Evolutionary conservation across 1,139 yeast species (phyloP), one percentile per base, ranked within the genome.

Genomic region (Kodamaea sp.): DNA sequence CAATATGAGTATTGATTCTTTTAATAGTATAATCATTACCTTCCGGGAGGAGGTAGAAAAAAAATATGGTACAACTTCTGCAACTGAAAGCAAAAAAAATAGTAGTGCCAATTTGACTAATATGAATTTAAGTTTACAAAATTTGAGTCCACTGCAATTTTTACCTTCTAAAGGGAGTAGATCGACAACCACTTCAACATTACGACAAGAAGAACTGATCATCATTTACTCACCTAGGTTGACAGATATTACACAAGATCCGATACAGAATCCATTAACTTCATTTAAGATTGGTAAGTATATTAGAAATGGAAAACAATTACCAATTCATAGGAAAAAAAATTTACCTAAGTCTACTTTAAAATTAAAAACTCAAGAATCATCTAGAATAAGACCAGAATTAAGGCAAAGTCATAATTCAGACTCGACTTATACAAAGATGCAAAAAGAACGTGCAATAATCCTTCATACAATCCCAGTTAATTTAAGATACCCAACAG

Each of bases 401-500:
- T 15, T 15, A 4, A 15, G 20, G 20, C 20, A 15, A 15, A 15
- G 20, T 4, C 20, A 15, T 15, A 15, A 15, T 15, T 15, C 20
- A 15, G 20, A 15, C 20, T 15, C 24, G 20, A 35, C 25, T 24
- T 31, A 5, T 33, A 30, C 20, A 15, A 15, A 15, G 20, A 15
- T 15, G 20, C 36, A 34, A 26, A 40, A 29, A 34, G 42, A 43
- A 7, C 32, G 36, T 5, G 32, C 38, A 24, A 32, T 45, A 4
- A 33, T 43, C 4, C 44, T 39, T 5, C 54, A 52, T 31, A 55
- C 60, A 2, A 49, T 65, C 15, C 77, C 77, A 2, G 62, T 55
- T 40, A 70, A 70, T 36, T 58, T 83, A 35, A 57, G 66, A 27
- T 75, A 66, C 47, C 85, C 87, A 5, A 70, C 78, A 0, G 79